These are phyloP conservation scores for Scytalidium sp. DNA, from an alignment of 2,329 filamentous ascomycete species.

Conservation along the genomic window DNA sequence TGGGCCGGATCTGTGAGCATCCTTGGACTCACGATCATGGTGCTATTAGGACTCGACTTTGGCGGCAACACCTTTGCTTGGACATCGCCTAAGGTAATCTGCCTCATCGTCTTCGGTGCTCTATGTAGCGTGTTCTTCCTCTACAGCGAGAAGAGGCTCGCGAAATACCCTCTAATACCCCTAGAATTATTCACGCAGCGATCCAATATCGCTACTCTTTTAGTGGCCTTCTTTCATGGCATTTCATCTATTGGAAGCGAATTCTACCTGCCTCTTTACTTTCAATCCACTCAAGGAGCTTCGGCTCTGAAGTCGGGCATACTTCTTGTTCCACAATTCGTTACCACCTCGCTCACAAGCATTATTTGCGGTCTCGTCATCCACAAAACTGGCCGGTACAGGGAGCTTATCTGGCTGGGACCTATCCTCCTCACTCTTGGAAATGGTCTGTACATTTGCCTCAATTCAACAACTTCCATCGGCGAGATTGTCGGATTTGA, in stretches of 20 bases:
- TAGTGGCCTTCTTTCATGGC: slow-evolving; percentile 69
- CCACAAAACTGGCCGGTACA: slow-evolving; percentile 46
- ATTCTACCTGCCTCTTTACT: slow-evolving; percentile 56
- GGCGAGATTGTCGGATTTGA: slow-evolving; percentile 44
- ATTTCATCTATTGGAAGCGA: slow-evolving; percentile 30
- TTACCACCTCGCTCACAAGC: slow-evolving; percentile 34
- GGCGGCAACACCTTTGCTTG: slow-evolving; percentile 73
- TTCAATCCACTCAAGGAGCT: slow-evolving; percentile 49
- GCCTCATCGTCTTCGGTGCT: slow-evolving; percentile 72
- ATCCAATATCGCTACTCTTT: slow-evolving; percentile 65
- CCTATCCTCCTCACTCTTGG: slow-evolving; percentile 39
- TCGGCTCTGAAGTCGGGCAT: slow-evolving; percentile 58
- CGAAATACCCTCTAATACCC: slow-evolving; percentile 74
- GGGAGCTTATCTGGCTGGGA: slow-evolving; percentile 43
- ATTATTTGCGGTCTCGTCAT: slow-evolving; percentile 45
- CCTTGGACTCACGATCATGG: slow-evolving; percentile 74
- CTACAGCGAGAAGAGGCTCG: slow-evolving; percentile 65
- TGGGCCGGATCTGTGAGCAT: slow-evolving; percentile 59
- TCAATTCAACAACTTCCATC: slow-evolving; percentile 33
- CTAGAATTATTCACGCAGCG: slow-evolving; percentile 63
- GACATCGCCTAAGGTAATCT: slow-evolving; percentile 70
- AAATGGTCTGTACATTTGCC: slow-evolving; percentile 42
- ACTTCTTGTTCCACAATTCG: slow-evolving; percentile 24
- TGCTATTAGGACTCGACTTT: slow-evolving; percentile 79
- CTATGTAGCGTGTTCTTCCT: slow-evolving; percentile 57